A percentile compares a stretch with the other conserved stretches of the same genome.
Conservation (phyloP, 208 protist species). For the Leishmania mexicana region DNA sequence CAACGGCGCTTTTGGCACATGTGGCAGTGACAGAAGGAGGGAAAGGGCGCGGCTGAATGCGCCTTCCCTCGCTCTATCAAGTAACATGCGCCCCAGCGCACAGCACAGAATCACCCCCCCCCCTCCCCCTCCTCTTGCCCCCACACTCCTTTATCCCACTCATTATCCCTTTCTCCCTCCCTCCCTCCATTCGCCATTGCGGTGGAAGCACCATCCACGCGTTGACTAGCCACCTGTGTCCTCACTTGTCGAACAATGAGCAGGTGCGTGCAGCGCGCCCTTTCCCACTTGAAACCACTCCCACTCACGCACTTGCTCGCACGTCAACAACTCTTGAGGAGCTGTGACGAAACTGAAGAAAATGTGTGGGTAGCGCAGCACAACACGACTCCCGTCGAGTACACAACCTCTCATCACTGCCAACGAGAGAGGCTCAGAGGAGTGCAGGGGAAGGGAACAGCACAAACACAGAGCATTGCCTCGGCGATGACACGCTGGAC, state of each 20-base stretch:
- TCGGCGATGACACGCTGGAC: neutral
- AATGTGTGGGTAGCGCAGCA: neutral
- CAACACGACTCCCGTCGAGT: neutral
- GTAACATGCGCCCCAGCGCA: neutral
- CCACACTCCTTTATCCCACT: constrained; percentile 2
- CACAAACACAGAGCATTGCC: neutral
- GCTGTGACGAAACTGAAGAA: neutral
- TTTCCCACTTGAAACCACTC: neutral
- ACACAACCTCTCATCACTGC: neutral
- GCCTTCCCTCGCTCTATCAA: neutral
- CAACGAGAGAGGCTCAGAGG: neutral
- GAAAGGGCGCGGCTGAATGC: neutral
- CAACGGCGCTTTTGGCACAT: constrained; percentile 6
- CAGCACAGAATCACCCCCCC: neutral
- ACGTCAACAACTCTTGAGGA: neutral
- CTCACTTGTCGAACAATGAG: neutral
- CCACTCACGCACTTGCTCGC: neutral
- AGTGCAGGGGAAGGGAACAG: neutral
- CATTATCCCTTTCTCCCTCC: neutral
- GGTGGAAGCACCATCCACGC: neutral
- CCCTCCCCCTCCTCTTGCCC: no score
- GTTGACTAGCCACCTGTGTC: no score
- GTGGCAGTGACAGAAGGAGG: neutral
- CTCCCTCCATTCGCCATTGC: neutral
- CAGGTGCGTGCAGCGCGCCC: neutral